phyloP scores from a whole-genome alignment of 1,139 yeast species.

The Hanseniaspora gamundiae region DNA sequence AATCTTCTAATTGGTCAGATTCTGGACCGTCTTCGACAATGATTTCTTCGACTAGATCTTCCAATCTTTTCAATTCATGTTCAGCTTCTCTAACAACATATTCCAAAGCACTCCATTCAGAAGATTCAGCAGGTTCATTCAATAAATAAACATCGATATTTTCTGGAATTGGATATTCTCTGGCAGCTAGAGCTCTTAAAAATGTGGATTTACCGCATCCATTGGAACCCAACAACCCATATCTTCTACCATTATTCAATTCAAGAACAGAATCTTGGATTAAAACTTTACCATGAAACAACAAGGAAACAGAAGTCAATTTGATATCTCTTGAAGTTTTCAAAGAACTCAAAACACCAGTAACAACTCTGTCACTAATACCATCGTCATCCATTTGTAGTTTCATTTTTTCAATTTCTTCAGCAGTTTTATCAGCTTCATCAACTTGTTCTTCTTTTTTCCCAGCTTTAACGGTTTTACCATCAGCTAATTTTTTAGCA shows the following conservation, averaged over 20 bases:
- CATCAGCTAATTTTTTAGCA: slow-evolving; percentile 66
- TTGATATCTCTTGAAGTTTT: slow-evolving; percentile 89
- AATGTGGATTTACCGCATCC: slow-evolving; percentile 99
- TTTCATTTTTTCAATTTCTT: slow-evolving; percentile 75
- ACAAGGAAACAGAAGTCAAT: slow-evolving; percentile 74
- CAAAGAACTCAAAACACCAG: slow-evolving; percentile 90
- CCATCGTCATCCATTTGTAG: slow-evolving; percentile 91
- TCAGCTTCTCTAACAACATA: slow-evolving; percentile 97
- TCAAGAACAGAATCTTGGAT: slow-evolving; percentile 86
- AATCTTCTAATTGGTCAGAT: slow-evolving; percentile 68
- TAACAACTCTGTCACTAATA: slow-evolving; percentile 90
- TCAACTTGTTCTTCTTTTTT: slow-evolving; percentile 34
- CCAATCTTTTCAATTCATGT: slow-evolving; percentile 79
- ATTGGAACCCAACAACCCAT: slow-evolving; percentile 93
- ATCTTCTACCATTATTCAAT: slow-evolving; percentile 93
- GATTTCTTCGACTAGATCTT: slow-evolving; percentile 80
- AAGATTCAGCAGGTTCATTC: slow-evolving; percentile 95
- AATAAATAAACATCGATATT: slow-evolving; percentile 80
- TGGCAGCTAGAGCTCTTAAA: slow-evolving; percentile 82
- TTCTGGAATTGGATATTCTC: slow-evolving; percentile 93
- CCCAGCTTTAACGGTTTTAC: slow-evolving; percentile 53
- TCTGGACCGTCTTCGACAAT: slow-evolving; percentile 93
- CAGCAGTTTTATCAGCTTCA: slow-evolving; percentile 49
- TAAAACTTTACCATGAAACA: slow-evolving; percentile 95
- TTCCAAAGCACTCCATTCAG: slow-evolving; percentile 84